Base-by-base conservation (phyloP, 2,329 filamentous ascomycete species). In the Madurella mycetomatis region DNA sequence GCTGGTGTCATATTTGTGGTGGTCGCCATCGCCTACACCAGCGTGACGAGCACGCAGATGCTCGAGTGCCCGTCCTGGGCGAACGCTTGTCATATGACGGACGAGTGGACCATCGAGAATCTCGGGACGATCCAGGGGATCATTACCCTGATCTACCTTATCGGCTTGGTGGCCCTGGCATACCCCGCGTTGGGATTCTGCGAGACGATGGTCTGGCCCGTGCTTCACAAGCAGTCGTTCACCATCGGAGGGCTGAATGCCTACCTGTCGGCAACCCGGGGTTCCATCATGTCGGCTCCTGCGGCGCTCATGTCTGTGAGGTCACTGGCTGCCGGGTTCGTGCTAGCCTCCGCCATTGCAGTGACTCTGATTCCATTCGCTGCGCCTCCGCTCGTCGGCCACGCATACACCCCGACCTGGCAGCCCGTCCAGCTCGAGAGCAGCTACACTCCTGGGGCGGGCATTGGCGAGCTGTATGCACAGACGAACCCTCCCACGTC, bases 31-130 rank as follows among this genome's bases (percentile, higher is more conserved):
- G 57, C 53, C 15, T 62, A 61, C 45, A 62, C 62, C 4, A 54
- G 19, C 47, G 39, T 55, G 12, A 34, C 56, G 4, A 59, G 57
- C 52, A 60, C 42, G 17, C 57, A 59, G 47, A 17, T 57, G n/a
- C 49, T 64, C 2, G 49, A 61, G 13, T 64, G 62, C 30, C 61
- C 62, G 2, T 1, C 51, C 2, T 64, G 62, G 62, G 59, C 61
- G 4, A 53, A 44, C 18, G 41, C 34, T 18, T 64, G 62, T 37
- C 37, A 17, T 4, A 41, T 17, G 5, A 51, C 53, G 4, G 60
- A 60, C 40, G 19, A 8, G 4, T 64, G 62, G 62, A 63, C 61
- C 1, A 30, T 53, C 1, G 52, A 59, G 8, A 56, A 63, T 37
- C 56, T 64, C 8, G 56, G 54, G 9, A 61, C 57, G 3, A 54